Evolutionary conservation across 352 stramenopile species (phyloP).

Genomic region (Phytophthora rubi): DNA sequence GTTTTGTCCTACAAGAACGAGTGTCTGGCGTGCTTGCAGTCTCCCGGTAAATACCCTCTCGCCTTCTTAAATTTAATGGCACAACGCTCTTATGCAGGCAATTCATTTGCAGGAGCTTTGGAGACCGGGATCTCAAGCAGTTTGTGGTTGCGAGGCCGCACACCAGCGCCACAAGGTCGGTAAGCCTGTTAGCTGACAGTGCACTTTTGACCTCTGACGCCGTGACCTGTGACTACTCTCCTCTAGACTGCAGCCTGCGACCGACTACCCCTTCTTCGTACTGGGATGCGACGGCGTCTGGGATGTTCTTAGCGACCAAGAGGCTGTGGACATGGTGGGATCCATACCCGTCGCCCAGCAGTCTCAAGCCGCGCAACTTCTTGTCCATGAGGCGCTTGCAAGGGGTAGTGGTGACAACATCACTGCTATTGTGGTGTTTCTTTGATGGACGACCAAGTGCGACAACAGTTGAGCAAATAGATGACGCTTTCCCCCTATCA

Average conservation of each 20-base stretch:
- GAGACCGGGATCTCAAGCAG: constrained; percentile 74
- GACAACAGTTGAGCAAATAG: constrained; percentile 8
- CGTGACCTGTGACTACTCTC: neutral
- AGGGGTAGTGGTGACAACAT: constrained; percentile 79
- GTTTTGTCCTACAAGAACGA: constrained; percentile 76
- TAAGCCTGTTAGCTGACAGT: neutral
- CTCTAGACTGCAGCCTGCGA: constrained; percentile 47
- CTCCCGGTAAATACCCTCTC: constrained; percentile 49
- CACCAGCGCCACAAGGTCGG: constrained; percentile 50
- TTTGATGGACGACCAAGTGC: constrained; percentile 32
- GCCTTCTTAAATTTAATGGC: neutral
- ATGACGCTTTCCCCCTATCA: neutral
- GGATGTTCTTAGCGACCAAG: constrained; percentile 81
- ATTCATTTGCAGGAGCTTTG: constrained; percentile 67
- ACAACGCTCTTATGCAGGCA: constrained; percentile 5
- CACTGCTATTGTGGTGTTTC: constrained; percentile 77
- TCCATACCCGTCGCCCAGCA: constrained; percentile 45
- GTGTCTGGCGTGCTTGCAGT: constrained; percentile 79
- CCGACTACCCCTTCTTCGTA: constrained; percentile 71
- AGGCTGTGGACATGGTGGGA: constrained; percentile 68
- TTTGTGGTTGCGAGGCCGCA: constrained; percentile 65
- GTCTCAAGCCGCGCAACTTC: constrained; percentile 49
- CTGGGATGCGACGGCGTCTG: constrained; percentile 84
- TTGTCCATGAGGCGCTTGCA: constrained; percentile 63
- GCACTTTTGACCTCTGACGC: constrained; percentile 7